A percentile compares a stretch with the other conserved stretches of the same genome.
Evolutionary conservation across 768 basidiomycete species (phyloP).

Genomic region (Phylloporus arenicola): DNA sequence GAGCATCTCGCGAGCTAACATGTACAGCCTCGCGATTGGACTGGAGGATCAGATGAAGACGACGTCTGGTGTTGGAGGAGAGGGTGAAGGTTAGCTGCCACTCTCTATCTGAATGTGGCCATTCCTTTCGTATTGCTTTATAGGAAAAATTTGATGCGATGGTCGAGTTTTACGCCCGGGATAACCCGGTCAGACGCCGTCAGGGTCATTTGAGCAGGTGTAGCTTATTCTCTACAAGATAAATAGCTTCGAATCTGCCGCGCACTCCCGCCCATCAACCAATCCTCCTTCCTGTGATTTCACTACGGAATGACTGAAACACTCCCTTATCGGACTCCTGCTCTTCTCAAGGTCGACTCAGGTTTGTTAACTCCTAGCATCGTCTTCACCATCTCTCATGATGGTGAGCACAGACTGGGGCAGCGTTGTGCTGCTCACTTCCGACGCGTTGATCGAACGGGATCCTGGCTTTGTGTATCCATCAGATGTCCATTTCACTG

Average conservation of each 20-base stretch:
- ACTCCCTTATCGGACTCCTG: background rate
- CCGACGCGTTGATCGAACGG: background rate
- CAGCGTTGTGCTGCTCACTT: background rate
- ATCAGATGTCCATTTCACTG: background rate
- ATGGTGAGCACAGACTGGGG: background rate
- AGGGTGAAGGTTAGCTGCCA: no score
- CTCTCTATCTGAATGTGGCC: no score
- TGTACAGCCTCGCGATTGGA: no score
- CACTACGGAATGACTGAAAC: background rate
- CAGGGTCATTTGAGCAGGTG: no score
- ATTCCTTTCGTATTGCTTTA: no score
- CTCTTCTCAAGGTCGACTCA: background rate
- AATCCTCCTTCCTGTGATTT: background rate
- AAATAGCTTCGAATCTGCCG: no score
- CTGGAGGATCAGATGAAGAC: no score
- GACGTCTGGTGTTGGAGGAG: no score
- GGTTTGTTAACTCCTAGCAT: background rate
- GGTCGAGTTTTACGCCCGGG: no score
- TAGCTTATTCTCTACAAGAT: background rate
- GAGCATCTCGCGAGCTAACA: no score
- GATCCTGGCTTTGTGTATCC: background rate
- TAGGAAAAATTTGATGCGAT: no score
- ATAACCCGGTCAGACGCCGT: no score
- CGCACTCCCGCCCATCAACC: background rate
- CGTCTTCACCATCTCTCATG: background rate